Evolutionary conservation across 768 basidiomycete genomes (phyloP).

Genomic region (Tylopilus subfusipes): DNA sequence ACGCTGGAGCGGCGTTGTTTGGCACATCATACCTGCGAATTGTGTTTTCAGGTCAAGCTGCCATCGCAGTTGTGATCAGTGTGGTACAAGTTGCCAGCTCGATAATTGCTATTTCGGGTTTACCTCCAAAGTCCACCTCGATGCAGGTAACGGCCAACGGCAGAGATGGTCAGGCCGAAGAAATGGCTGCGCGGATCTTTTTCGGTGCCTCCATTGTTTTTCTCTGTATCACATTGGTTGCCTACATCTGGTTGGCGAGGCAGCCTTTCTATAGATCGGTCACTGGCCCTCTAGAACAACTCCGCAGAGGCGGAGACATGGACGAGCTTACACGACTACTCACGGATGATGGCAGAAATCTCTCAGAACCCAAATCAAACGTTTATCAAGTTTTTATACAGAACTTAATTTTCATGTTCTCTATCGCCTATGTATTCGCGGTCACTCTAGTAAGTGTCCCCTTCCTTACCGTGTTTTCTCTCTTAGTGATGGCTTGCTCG

Average conservation of each 20-base stretch:
- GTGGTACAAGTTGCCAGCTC: not conserved
- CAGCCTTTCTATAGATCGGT: not conserved
- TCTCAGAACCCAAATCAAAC: not conserved
- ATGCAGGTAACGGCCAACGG: too few relatives aligned
- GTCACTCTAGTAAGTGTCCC: not conserved
- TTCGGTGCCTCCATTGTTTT: not conserved
- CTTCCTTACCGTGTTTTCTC: not conserved
- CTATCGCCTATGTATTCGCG: not conserved
- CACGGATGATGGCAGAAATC: not conserved
- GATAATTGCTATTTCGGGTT: not conserved
- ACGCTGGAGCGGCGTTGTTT: not conserved
- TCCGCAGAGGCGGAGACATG: not conserved
- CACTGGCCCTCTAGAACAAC: not conserved
- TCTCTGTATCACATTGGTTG: not conserved
- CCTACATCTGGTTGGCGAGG: not conserved
- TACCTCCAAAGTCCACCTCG: not conserved
- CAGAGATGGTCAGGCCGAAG: not conserved
- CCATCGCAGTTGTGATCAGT: not conserved
- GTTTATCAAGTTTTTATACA: not conserved
- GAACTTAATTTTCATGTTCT: slow-evolving; percentile 2
- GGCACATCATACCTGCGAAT: not conserved
- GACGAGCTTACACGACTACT: not conserved
- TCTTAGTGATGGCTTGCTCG: not conserved
- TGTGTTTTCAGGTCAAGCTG: not conserved
- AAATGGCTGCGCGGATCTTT: not conserved